Base-by-base conservation (phyloP, 2,329 filamentous ascomycete species). In the Fusarium miscanthi region DNA sequence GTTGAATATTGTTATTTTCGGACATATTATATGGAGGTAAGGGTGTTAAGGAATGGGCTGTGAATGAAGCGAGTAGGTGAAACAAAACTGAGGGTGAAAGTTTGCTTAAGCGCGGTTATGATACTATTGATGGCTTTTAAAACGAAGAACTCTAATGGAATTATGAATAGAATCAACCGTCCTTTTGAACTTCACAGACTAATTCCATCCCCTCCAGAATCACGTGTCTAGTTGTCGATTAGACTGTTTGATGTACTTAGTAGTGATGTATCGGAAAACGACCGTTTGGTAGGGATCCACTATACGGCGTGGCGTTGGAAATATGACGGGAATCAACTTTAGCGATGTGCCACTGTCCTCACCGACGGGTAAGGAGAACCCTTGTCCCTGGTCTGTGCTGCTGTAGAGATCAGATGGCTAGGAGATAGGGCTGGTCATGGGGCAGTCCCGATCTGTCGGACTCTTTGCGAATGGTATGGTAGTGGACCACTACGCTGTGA, bases 271-370 rank as follows among this genome's bases (percentile, higher is more conserved):
- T 41, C 25, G 17, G 27, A 48, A 33, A 41, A 10, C 8, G 19
- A 10, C 5, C 42, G n/a, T 48, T 46, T 35, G 42, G 7, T 16
- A 12, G 11, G 21, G 21, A 14, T 37, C 27, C 42, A 41, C 35
- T 19, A 31, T 14, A 23, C n/a, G 6, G n/a, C 16, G 12, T 35
- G 33, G 25, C 59, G 27, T 40, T 33, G 35, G 33, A 40, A 25
- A 62, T 23, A 31, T 48, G 42, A 48, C 42, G 48, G 62, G 42
- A 45, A 12, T 62, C 30, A 27, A 40, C 33, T 27, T 62, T 35
- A 35, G 46, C 31, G 45, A 23, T 11, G 23, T 35, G n/a, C 37
- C 19, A n/a, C 19, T 17, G 12, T 10, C 27, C 35, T 54, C 46
- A 31, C 40, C 23, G 58, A 63, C 33, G 9, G 11, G 25, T 1